These are phyloP conservation scores for Lasiosphaeris hirsuta DNA, from an alignment of 495 filamentous ascomycete genomes.

Conservation along the genomic window DNA sequence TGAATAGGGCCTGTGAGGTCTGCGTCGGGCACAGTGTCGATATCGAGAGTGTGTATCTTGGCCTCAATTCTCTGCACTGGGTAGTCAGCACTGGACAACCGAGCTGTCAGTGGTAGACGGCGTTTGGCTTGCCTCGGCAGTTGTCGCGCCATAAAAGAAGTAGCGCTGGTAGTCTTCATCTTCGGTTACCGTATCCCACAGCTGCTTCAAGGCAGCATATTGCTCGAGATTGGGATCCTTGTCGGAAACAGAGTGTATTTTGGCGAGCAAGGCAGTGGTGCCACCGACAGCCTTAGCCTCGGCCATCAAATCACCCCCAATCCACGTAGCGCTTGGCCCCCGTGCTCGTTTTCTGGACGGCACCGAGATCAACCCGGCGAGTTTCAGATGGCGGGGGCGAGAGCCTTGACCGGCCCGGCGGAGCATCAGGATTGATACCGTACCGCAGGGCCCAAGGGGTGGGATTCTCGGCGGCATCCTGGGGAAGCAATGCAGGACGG, in stretches of 20 bases:
- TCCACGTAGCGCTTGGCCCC: slow-evolving; percentile 9
- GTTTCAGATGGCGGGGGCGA: slow-evolving; percentile 29
- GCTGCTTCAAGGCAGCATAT: slow-evolving; percentile 1
- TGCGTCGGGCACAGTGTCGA: too few species aligned
- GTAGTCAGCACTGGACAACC: too few species aligned
- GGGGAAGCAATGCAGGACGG: slow-evolving; percentile 29
- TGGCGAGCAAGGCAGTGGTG: slow-evolving; percentile 17
- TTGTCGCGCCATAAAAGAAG: slow-evolving; percentile 26
- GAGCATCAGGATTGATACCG: slow-evolving; percentile 29
- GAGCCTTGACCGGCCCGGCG: slow-evolving; percentile 31
- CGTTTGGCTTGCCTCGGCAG: slow-evolving; percentile 32
- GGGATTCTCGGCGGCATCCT: slow-evolving; percentile 22
- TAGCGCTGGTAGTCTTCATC: slow-evolving; percentile 34
- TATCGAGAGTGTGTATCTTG: too few species aligned
- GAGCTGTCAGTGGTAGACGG: too few species aligned
- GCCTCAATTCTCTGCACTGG: too few species aligned
- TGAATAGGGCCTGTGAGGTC: too few species aligned
- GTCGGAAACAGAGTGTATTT: slow-evolving; percentile 4
- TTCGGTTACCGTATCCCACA: slow-evolving; percentile 3
- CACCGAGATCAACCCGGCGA: slow-evolving; percentile 10
- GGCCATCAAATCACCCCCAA: neutral
- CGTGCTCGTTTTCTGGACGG: neutral
- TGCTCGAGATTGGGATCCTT: neutral
- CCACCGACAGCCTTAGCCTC: neutral
- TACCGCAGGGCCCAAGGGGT: slow-evolving; percentile 33